Percentiles rank a stretch among this genome's conserved stretches.
Evolutionary conservation across 768 basidiomycete genomes (phyloP).

Genomic region (Tulasnella sp.): DNA sequence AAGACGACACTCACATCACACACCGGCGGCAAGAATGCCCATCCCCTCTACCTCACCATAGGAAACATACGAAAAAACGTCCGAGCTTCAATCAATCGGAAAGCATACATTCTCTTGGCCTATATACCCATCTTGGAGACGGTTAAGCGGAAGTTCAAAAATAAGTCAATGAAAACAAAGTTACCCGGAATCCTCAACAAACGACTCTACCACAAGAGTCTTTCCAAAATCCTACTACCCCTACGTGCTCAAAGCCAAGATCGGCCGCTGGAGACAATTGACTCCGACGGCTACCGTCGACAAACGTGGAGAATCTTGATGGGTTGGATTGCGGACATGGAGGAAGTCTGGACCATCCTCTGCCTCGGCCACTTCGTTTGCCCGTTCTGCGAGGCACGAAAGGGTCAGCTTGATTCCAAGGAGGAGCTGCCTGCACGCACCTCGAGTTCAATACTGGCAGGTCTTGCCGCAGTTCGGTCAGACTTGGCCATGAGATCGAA

Average conservation of each 20-base stretch:
- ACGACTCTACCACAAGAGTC: neutral
- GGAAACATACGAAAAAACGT: constrained; percentile 26
- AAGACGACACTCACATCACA: constrained; percentile 33
- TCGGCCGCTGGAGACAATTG: too few species aligned
- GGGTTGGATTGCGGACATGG: constrained; percentile 35
- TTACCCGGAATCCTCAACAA: neutral
- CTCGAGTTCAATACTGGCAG: too few species aligned
- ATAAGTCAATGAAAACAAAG: neutral
- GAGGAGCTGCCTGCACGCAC: neutral
- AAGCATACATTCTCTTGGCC: neutral
- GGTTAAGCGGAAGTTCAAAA: neutral
- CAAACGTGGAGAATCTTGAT: constrained; percentile 53
- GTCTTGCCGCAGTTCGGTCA: neutral
- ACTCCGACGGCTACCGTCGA: too few species aligned
- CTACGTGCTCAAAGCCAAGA: too few species aligned
- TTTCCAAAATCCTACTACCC: neutral
- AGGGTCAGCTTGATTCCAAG: neutral
- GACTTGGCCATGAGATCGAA: neutral
- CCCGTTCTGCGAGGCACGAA: constrained; percentile 19
- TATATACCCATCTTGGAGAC: neutral
- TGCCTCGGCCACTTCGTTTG: constrained; percentile 32
- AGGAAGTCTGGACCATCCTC: constrained; percentile 14
- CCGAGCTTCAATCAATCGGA: neutral
- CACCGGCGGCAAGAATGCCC: constrained; percentile 14
- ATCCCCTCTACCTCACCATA: constrained; percentile 30